Conservation (phyloP, 2,329 filamentous ascomycete genomes). For the Achaetomium macrosporum region DNA sequence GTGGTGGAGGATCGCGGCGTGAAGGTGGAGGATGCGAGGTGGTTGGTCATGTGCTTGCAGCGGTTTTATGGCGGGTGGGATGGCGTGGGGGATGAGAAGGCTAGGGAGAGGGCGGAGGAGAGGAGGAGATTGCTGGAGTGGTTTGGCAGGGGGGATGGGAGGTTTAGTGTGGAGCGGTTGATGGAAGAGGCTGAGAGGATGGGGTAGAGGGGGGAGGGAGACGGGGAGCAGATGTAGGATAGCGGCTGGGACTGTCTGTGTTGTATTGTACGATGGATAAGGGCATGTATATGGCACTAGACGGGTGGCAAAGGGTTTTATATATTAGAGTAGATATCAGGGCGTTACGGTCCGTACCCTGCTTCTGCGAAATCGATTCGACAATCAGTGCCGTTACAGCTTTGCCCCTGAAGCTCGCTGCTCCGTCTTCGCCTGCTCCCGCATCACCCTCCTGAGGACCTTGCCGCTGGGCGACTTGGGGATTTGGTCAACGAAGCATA, state of each 20-base stretch:
- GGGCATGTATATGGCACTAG: neutral
- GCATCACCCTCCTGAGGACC: slow-evolving; percentile 40
- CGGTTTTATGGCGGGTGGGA: slow-evolving; percentile 77
- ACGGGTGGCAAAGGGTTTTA: neutral
- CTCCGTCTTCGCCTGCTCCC: slow-evolving; percentile 35
- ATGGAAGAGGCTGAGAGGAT: slow-evolving; percentile 86
- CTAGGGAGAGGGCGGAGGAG: slow-evolving; percentile 52
- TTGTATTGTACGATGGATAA: neutral
- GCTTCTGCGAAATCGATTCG: neutral
- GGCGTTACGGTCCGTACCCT: no score
- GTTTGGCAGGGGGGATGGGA: slow-evolving; percentile 72
- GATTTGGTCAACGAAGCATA: slow-evolving; percentile 61
- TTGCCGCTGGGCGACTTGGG: slow-evolving; percentile 63
- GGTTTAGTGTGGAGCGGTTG: slow-evolving; percentile 78
- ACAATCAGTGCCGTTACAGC: slow-evolving; percentile 26
- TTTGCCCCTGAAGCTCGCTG: slow-evolving; percentile 35
- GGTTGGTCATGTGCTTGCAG: slow-evolving; percentile 88
- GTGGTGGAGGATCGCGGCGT: slow-evolving; percentile 73
- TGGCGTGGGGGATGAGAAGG: slow-evolving; percentile 34
- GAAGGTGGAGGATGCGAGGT: slow-evolving; percentile 74
- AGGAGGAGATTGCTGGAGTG: slow-evolving; percentile 69
- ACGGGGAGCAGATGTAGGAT: neutral
- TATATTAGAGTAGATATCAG: neutral
- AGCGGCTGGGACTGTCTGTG: neutral
- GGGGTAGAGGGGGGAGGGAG: slow-evolving; percentile 33